Percentiles rank a stretch among this genome's conserved stretches.
phyloP scores from a whole-genome alignment of 306 rosid species.

The Phaseolus lunatus region DNA sequence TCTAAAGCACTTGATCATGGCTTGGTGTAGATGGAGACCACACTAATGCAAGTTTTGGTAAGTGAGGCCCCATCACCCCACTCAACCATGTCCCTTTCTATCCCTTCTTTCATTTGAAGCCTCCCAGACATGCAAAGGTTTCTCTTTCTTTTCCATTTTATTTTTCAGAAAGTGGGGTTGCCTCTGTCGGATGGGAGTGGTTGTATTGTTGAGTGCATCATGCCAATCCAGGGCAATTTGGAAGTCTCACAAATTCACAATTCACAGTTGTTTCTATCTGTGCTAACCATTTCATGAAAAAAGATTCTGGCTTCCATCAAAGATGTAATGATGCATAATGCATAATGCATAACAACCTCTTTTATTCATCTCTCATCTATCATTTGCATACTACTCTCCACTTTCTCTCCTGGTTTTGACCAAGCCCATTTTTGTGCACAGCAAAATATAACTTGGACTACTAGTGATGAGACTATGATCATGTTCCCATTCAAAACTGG shows the following conservation, averaged over 20 bases:
- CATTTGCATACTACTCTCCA: conserved; percentile 43
- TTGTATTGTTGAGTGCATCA: conserved; percentile 37
- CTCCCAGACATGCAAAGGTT: conserved; percentile 43
- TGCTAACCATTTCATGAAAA: conserved; percentile 45
- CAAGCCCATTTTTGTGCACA: conserved; percentile 25
- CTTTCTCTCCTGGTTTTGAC: conserved; percentile 52
- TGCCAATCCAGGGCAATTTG: conserved; percentile 29
- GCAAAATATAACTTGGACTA: conserved; percentile 42
- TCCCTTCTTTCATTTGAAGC: conserved; percentile 45
- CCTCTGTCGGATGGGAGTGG: conserved; percentile 42
- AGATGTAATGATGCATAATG: conserved; percentile 24
- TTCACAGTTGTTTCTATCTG: conserved; percentile 32
- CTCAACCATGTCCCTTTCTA: conserved; percentile 45
- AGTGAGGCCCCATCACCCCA: conserved; percentile 48
- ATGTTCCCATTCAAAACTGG: conserved; percentile 9
- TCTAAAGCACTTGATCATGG: conserved; percentile 59
- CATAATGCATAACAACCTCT: conserved; percentile 31
- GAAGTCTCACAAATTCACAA: conserved; percentile 27
- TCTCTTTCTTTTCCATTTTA: conserved; percentile 31
- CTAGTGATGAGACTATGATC: conserved; percentile 22
- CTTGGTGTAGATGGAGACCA: conserved; percentile 49
- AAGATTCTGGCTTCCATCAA: conserved; percentile 40
- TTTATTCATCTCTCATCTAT: not conserved
- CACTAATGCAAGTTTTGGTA: conserved; percentile 40
- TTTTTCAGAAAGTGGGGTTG: conserved; percentile 51